phyloP scores from a whole-genome alignment of 179 eudicot genomes.

The Heliamphora pulchella region DNA sequence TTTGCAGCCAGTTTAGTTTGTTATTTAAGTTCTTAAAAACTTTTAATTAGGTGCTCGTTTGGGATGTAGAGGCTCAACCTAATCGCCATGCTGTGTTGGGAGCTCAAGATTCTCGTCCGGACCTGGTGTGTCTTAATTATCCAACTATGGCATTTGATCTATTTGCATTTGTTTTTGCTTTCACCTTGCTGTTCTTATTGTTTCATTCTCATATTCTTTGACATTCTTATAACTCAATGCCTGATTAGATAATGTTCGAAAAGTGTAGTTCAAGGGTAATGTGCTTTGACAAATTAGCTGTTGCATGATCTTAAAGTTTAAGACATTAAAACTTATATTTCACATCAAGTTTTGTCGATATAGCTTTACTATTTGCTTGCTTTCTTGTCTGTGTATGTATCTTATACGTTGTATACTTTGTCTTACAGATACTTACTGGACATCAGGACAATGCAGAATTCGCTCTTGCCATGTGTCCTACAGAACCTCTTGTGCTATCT shows the following conservation, averaged over 20 bases:
- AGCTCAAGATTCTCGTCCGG: conserved; percentile 80
- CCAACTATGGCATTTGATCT: background rate
- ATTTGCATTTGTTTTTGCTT: background rate
- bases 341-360: background rate
- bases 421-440: conserved; percentile 66
- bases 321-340: background rate
- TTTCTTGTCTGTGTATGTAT: background rate
- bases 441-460: conserved; percentile 93
- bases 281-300: background rate
- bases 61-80: conserved; percentile 94
- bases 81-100: conserved; percentile 88
- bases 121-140: conserved; percentile 46
- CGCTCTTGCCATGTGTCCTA: conserved; percentile 87
- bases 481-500: conserved; percentile 86
- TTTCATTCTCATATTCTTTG: background rate
- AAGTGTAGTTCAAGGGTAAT: background rate
- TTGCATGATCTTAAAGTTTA: background rate
- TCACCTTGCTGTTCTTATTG: background rate
- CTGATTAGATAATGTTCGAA: background rate
- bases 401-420: conserved; percentile 7
- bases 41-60: conserved; percentile 61
- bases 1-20: background rate
- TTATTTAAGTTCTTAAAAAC: background rate
- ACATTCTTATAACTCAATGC: background rate
- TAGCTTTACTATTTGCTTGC: background rate